Evolutionary conservation across 768 basidiomycete species (phyloP).

Genomic region (Pisolithus sp.): DNA sequence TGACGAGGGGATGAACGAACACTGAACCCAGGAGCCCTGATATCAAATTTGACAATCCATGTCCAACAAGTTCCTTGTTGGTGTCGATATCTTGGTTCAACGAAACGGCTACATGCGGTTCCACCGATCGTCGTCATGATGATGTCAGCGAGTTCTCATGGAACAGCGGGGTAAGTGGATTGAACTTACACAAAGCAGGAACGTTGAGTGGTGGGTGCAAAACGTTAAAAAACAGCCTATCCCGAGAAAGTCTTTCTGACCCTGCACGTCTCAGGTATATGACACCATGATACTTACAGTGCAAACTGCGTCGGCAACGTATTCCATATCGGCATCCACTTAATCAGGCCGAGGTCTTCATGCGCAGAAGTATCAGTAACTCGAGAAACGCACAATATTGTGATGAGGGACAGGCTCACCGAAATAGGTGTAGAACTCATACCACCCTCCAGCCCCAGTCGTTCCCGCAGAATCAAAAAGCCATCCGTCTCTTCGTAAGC

Average conservation of each 20-base stretch:
- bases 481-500: conserved; percentile 69
- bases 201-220: conserved; percentile 84
- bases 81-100: conserved; percentile 86
- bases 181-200: conserved; percentile 66
- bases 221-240: conserved; percentile 76
- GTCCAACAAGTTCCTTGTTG: conserved; percentile 85
- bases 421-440: conserved; percentile 76
- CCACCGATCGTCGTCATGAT: too few relatives aligned
- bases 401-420: conserved; percentile 39
- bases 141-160: not conserved
- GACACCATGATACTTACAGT: conserved; percentile 46
- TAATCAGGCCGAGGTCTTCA: conserved; percentile 55
- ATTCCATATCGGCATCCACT: conserved; percentile 62
- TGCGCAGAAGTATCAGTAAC: not conserved
- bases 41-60: conserved; percentile 86
- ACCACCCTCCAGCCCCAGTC: conserved; percentile 49
- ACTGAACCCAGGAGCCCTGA: conserved; percentile 80
- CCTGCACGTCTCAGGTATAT: not conserved
- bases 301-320: conserved; percentile 95
- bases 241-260: not conserved
- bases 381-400: not conserved
- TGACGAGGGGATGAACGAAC: conserved; percentile 30
- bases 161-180: not conserved
- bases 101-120: conserved; percentile 58
- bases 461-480: conserved; percentile 58